These are phyloP conservation scores for Backusella liffmaniae DNA, from an alignment of 192 early-diverging fungal species.

Conservation along the genomic window DNA sequence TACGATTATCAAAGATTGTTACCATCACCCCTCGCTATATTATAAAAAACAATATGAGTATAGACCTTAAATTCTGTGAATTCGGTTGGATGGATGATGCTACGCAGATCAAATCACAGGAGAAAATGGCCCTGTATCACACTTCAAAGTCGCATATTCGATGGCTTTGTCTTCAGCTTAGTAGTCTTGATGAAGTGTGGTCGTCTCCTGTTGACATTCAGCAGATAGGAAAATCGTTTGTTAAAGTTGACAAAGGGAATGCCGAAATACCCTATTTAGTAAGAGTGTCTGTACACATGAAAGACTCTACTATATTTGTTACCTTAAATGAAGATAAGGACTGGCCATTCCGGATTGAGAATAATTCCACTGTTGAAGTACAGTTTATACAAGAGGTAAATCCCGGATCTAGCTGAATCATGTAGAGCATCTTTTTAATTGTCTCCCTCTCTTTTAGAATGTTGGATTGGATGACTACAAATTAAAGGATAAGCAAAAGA, in stretches of 20 bases:
- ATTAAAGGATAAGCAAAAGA: constrained; percentile 15
- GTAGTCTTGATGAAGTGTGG: constrained; percentile 10
- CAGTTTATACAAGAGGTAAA: constrained; percentile 25
- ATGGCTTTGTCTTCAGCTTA: constrained; percentile 27
- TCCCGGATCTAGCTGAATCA: background rate
- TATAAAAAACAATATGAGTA: constrained; percentile 63
- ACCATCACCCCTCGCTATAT: constrained; percentile 78
- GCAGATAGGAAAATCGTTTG: constrained; percentile 65
- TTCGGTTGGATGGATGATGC: constrained; percentile 34
- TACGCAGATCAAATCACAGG: background rate
- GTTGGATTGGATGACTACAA: constrained; percentile 12
- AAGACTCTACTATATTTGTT: constrained; percentile 79
- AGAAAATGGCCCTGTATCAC: constrained; percentile 15
- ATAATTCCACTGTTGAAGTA: constrained; percentile 22
- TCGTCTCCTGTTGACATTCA: constrained; percentile 73
- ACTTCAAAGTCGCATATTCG: constrained; percentile 9
- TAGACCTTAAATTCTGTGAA: constrained; percentile 61
- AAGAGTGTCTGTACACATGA: constrained; percentile 60
- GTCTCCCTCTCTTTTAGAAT: constrained; percentile 3
- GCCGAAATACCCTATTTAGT: constrained; percentile 51
- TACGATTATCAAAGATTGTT: constrained; percentile 69
- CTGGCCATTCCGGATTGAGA: constrained; percentile 78
- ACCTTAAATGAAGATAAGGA: constrained; percentile 54
- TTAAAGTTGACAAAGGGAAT: constrained; percentile 62
- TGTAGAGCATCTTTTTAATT: background rate